Percentiles rank a stretch among this genome's conserved stretches.
phyloP scores from a whole-genome alignment of 495 filamentous ascomycete genomes.

The Daldinia concentrica region DNA sequence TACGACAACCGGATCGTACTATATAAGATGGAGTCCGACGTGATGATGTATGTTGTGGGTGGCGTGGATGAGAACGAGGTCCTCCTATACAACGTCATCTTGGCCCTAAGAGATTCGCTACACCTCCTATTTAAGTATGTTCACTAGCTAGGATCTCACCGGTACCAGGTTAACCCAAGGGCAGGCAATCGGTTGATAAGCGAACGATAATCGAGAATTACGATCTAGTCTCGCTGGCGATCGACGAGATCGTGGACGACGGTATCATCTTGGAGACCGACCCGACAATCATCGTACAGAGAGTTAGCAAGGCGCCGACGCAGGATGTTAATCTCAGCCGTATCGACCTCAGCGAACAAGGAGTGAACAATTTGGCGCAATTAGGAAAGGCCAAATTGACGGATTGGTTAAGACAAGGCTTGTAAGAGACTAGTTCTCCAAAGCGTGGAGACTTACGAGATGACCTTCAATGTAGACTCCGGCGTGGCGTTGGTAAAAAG shows the following conservation, averaged over 20 bases:
- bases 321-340: conserved; percentile 91
- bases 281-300: conserved; percentile 86
- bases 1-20: conserved; percentile 95
- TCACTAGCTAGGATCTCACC: neutral
- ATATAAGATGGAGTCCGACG: conserved; percentile 97
- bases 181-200: conserved; percentile 91
- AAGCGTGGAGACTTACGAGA: conserved; percentile 16
- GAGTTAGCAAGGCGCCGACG: conserved; percentile 90
- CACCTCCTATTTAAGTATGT: conserved; percentile 91
- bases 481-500: conserved; percentile 48
- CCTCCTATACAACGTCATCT: conserved; percentile 89
- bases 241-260: conserved; percentile 97
- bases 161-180: conserved; percentile 11
- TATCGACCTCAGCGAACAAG: conserved; percentile 96
- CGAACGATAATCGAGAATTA: conserved; percentile 98
- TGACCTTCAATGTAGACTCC: conserved; percentile 28
- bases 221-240: conserved; percentile 86
- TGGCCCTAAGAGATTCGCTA: conserved; percentile 87
- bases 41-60: conserved; percentile 96
- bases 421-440: conserved; percentile 50
- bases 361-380: conserved; percentile 92
- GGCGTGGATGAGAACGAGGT: conserved; percentile 96
- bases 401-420: conserved; percentile 86
- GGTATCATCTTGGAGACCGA: conserved; percentile 97
- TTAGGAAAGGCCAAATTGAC: conserved; percentile 92